phyloP scores from a whole-genome alignment of 495 filamentous ascomycete genomes.

The Hypoxylon fragiforme region DNA sequence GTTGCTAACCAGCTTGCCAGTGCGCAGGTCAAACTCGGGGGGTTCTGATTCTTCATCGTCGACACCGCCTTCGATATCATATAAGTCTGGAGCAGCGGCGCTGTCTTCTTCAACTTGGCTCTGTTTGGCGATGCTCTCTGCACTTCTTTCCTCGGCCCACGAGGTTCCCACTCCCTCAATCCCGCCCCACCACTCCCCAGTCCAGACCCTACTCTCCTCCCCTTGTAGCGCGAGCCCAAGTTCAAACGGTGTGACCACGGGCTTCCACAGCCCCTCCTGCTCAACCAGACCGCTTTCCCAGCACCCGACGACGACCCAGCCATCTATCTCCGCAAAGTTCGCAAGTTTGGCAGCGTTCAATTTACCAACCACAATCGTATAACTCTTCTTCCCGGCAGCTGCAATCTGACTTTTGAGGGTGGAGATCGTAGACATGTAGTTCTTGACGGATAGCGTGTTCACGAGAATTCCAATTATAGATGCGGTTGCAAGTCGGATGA shows the following conservation, averaged over 20 bases:
- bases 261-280: slow-evolving; percentile 76
- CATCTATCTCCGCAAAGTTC: slow-evolving; percentile 92
- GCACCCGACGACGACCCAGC: slow-evolving; percentile 96
- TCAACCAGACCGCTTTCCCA: slow-evolving; percentile 94
- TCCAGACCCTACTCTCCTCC: slow-evolving; percentile 74
- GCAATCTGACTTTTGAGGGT: slow-evolving; percentile 70
- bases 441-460: slow-evolving; percentile 88
- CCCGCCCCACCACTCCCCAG: slow-evolving; percentile 74
- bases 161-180: slow-evolving; percentile 58
- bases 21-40: slow-evolving; percentile 90
- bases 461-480: slow-evolving; percentile 90
- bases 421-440: slow-evolving; percentile 81
- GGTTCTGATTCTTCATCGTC: slow-evolving; percentile 59
- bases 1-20: slow-evolving; percentile 80
- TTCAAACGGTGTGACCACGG: slow-evolving; percentile 92
- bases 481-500: slow-evolving; percentile 78
- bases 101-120: slow-evolving; percentile 11
- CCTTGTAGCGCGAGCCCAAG: slow-evolving; percentile 70
- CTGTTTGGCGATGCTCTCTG: slow-evolving; percentile 20
- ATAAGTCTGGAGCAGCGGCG: slow-evolving; percentile 9
- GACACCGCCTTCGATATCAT: slow-evolving; percentile 40
- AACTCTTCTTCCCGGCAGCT: slow-evolving; percentile 84
- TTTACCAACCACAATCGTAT: slow-evolving; percentile 95
- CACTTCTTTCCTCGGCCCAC: not conserved
- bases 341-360: slow-evolving; percentile 94